phyloP scores from a whole-genome alignment of 176 grass and related monocot genomes.

The Bonia amplexicaulis region DNA sequence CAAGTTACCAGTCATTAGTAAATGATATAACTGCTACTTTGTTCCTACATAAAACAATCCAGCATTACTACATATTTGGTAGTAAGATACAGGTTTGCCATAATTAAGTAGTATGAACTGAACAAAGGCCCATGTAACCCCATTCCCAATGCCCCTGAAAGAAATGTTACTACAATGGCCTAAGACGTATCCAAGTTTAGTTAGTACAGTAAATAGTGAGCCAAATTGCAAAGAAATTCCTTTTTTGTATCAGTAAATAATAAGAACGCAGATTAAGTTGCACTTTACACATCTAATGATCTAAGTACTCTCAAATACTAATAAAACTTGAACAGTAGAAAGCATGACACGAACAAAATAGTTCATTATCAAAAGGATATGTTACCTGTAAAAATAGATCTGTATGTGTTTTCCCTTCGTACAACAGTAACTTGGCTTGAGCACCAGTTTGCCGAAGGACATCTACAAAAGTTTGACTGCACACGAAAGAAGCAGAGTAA shows the following conservation, averaged over 20 bases:
- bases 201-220: slow-evolving; percentile 3
- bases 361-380: not conserved
- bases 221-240: not conserved
- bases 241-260: not conserved
- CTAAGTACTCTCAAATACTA: not conserved
- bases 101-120: not conserved
- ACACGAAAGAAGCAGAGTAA: slow-evolving; percentile 27
- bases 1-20: not conserved
- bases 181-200: not conserved
- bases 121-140: not conserved
- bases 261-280: not conserved
- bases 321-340: not conserved
- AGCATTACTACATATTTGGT: not conserved
- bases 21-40: not conserved
- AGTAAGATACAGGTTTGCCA: not conserved
- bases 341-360: not conserved
- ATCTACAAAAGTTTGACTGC: slow-evolving; percentile 68
- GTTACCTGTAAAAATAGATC: slow-evolving; percentile 91
- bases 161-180: not conserved
- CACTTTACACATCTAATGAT: not conserved
- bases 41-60: not conserved
- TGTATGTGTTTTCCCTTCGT: slow-evolving; percentile 94
- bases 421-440: slow-evolving; percentile 70
- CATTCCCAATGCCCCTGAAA: not conserved
- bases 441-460: slow-evolving; percentile 61